phyloP scores from a whole-genome alignment of 192 early-diverging fungal genomes.

The Pilobolus umbonatus region DNA sequence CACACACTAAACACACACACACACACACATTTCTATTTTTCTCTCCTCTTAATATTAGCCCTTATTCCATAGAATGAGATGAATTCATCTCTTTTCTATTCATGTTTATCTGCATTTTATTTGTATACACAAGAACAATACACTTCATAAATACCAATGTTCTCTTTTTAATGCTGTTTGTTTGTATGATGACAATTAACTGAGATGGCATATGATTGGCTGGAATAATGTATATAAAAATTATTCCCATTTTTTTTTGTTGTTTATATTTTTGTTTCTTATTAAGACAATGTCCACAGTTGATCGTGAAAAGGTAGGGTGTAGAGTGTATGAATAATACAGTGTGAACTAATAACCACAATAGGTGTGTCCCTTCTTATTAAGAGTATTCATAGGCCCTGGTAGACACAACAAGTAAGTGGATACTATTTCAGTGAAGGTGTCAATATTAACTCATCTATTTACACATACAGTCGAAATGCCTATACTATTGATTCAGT shows the following conservation, averaged over 20 bases:
- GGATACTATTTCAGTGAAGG: not conserved
- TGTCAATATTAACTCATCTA: not conserved
- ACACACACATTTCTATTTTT: too few relatives aligned
- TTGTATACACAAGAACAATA: conserved; percentile 2
- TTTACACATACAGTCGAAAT: conserved; percentile 12
- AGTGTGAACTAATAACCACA: not conserved
- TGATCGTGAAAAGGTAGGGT: conserved; percentile 37
- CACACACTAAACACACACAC: too few relatives aligned
- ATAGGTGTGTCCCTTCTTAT: conserved; percentile 51
- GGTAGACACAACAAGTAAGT: conserved; percentile 40
- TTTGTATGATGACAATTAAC: too few relatives aligned
- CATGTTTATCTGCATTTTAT: not conserved
- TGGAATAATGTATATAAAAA: too few relatives aligned
- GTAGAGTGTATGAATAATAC: not conserved
- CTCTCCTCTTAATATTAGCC: too few relatives aligned
- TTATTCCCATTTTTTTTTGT: too few relatives aligned
- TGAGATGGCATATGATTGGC: too few relatives aligned
- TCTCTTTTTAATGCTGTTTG: too few relatives aligned
- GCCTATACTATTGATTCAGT: conserved; percentile 33
- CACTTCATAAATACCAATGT: too few relatives aligned
- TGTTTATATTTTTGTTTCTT: too few relatives aligned
- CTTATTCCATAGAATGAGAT: too few relatives aligned
- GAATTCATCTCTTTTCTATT: conserved; percentile 44
- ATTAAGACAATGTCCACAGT: conserved; percentile 17
- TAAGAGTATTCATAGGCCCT: conserved; percentile 43